Percentiles rank a stretch among this genome's conserved stretches.
These are phyloP conservation scores for Capsella rubella DNA, from an alignment of 441 rosid species.

Conservation along the genomic window DNA sequence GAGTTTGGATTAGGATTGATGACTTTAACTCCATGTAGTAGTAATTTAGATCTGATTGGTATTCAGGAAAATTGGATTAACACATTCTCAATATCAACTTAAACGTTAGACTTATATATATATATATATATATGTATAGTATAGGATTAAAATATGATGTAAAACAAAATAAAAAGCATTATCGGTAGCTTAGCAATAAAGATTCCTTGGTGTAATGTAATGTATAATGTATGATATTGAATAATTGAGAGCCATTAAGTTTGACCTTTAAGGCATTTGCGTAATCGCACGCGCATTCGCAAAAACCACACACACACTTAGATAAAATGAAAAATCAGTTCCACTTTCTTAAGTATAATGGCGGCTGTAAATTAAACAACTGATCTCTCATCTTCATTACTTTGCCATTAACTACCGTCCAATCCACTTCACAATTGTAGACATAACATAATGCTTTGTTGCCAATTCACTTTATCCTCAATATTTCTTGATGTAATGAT, in stretches of 20 bases:
- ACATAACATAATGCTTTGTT: slow-evolving; percentile 31
- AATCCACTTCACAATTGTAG: neutral
- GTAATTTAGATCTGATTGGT: too few species aligned
- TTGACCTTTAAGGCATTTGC: slow-evolving; percentile 38
- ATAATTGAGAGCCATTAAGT: slow-evolving; percentile 42
- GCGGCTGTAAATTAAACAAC: slow-evolving; percentile 10
- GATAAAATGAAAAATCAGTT: slow-evolving; percentile 14
- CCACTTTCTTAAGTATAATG: slow-evolving; percentile 34
- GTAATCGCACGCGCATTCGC: slow-evolving; percentile 38
- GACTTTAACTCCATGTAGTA: too few species aligned
- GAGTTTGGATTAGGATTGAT: too few species aligned
- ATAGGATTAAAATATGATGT: too few species aligned
- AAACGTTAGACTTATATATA: too few species aligned
- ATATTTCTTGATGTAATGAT: slow-evolving; percentile 30
- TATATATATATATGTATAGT: too few species aligned
- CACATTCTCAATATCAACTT: too few species aligned
- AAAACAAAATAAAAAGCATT: too few species aligned
- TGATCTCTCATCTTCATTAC: neutral
- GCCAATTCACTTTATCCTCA: slow-evolving; percentile 28
- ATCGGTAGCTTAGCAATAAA: neutral
- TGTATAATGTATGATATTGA: neutral
- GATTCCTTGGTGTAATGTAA: slow-evolving; percentile 26
- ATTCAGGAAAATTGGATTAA: too few species aligned
- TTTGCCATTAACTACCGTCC: slow-evolving; percentile 27
- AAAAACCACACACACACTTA: slow-evolving; percentile 24